Base-by-base conservation (phyloP, 768 basidiomycete genomes). In the Hericium rajendrae region DNA sequence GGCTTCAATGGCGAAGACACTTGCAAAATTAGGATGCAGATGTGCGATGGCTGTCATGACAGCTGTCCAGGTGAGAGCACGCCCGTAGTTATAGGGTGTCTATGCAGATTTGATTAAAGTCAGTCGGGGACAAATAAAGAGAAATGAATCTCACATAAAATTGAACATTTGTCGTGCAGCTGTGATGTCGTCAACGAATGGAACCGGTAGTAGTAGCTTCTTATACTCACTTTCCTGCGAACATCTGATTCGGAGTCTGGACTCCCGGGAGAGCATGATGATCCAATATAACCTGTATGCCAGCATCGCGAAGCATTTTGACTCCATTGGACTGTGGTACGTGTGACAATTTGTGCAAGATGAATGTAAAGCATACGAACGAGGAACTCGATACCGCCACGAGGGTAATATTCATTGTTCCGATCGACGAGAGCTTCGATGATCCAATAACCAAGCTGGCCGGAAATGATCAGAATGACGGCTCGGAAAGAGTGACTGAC, bases 391-490 rank as follows among this genome's bases (percentile, higher is more conserved):
- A 91, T 75, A 28, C 89, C 89, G 18, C 89, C 89, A 38, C 80
- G 77, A 13, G 87, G 84, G 66, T 77, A 91, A 49, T 74, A 78
- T 65, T 91, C 89, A 2, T 70, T 73, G 1, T 63, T 62, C 4
- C 83, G 76, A 65, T 90, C 66, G 0, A 91, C 88, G 8, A 91
- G 72, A 3, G 74, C 75, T 65, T 91, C 89, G 8, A 91, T 72
- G 50, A 91, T 83, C 89, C 89, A 91, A 66, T 85, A 91, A 0
- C 89, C 88, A 41, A 91, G 79, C 87, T 89, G 41, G 24, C 26
- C 26, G 26, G 26, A 26, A 26, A 26, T 26, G 26, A 26, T 26
- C 26, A 26, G 26, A 4, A 2, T 26, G 26, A 26, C 26, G 26
- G 26, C 26, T 26, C 26, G 26, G 26, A 26, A 26, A 26, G 26